Conservation (phyloP, 2,329 filamentous ascomycete species). For the Fusarium nelsonii region DNA sequence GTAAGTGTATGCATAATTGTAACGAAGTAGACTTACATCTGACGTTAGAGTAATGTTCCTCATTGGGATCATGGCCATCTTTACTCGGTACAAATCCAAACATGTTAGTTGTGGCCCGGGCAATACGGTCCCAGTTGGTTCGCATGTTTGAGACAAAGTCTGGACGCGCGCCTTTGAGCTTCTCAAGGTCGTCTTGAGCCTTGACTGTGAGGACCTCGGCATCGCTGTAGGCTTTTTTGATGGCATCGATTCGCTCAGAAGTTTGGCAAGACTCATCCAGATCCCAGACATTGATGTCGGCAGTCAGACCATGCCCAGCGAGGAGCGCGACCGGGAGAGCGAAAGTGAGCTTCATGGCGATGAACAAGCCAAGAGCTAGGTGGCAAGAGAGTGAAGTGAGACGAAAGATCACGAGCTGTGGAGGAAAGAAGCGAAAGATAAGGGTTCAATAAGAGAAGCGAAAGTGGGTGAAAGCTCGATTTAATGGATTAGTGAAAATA, state of each 20-base stretch:
- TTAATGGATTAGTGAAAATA: background rate
- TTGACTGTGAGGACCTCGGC: background rate
- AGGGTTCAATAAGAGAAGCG: background rate
- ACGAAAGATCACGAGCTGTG: background rate
- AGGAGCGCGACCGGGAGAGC: background rate
- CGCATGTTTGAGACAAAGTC: background rate
- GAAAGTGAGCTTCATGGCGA: background rate
- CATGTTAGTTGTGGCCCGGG: background rate
- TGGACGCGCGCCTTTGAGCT: background rate
- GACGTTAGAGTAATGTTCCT: slow-evolving; percentile 7
- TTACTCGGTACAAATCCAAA: slow-evolving; percentile 9
- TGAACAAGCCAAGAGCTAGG: background rate
- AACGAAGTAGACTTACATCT: background rate
- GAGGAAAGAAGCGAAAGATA: background rate
- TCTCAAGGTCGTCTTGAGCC: slow-evolving; percentile 1
- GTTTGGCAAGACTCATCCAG: slow-evolving; percentile 13
- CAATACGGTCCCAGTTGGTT: slow-evolving; percentile 1
- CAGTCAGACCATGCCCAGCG: background rate
- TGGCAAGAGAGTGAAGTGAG: background rate
- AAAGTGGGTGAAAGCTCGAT: background rate
- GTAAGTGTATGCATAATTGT: rapidly evolving
- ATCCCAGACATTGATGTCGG: slow-evolving; percentile 4
- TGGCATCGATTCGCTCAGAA: background rate
- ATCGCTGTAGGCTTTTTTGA: background rate
- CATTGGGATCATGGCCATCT: background rate